phyloP scores from a whole-genome alignment of 192 early-diverging fungal genomes.

The Coemansia sp. region DNA sequence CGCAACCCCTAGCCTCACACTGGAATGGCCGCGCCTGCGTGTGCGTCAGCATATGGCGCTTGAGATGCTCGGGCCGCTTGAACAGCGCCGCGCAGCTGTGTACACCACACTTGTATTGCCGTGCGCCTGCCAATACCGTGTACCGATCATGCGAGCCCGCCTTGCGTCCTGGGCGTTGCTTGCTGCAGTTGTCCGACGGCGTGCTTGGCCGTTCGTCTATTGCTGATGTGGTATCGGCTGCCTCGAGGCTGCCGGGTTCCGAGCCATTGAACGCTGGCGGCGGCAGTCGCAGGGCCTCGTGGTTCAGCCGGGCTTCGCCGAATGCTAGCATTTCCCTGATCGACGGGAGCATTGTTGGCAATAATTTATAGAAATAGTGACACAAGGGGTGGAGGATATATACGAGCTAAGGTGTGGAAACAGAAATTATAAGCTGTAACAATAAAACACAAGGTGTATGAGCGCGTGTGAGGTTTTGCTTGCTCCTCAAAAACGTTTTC shows the following conservation, averaged over 20 bases:
- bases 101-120: constrained; percentile 60
- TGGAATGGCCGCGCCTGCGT: constrained; percentile 83
- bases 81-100: constrained; percentile 69
- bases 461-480: neutral
- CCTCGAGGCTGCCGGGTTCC: neutral
- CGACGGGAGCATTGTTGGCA: constrained; percentile 40
- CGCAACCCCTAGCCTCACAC: constrained; percentile 69
- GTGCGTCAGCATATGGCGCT: constrained; percentile 84
- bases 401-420: no score
- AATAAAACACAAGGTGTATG: no score
- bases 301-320: neutral
- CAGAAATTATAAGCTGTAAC: no score
- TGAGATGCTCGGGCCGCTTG: constrained; percentile 80
- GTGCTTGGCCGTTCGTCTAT: neutral
- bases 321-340: constrained; percentile 51
- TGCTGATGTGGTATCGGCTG: neutral
- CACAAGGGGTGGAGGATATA: neutral
- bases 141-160: constrained; percentile 25
- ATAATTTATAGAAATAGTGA: neutral
- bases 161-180: constrained; percentile 48
- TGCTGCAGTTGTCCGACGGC: neutral
- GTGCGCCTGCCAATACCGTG: constrained; percentile 30
- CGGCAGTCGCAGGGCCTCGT: neutral
- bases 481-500: neutral
- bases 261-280: neutral